These are phyloP conservation scores for Sanguinoderma infundibulare DNA, from an alignment of 1,284 basidiomycete species.

Conservation along the genomic window DNA sequence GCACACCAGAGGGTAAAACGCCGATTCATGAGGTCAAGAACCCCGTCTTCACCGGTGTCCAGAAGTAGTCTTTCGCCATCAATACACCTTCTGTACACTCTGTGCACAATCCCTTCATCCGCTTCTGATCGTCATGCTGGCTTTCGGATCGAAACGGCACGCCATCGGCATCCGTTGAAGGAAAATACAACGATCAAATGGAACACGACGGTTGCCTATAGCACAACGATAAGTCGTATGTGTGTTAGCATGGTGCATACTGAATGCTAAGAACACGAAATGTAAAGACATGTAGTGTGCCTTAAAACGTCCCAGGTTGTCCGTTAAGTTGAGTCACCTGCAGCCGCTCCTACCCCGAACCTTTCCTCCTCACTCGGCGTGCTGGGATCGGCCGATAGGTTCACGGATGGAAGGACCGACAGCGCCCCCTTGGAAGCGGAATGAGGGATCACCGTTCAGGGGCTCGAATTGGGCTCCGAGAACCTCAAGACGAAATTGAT, in stretches of 20 bases:
- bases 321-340: background rate
- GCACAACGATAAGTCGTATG: background rate
- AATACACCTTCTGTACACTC: conserved; percentile 19
- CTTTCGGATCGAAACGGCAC: background rate
- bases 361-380: background rate
- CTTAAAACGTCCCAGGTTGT: background rate
- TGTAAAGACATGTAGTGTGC: conserved; percentile 1
- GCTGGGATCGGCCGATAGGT: background rate
- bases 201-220: background rate
- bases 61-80: conserved; percentile 54
- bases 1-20: conserved; percentile 82
- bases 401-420: background rate
- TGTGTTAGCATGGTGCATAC: background rate
- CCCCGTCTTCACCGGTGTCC: conserved; percentile 80
- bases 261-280: background rate
- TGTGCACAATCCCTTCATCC: background rate
- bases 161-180: background rate
- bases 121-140: background rate
- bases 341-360: background rate
- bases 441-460: conserved; percentile 12
- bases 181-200: background rate
- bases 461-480: conserved; percentile 35
- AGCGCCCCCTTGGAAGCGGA: background rate
- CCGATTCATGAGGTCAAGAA: conserved; percentile 92
- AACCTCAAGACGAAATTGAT: conserved; percentile 90